Conservation (phyloP, 768 basidiomycete species). For the Tephrocybe sp. region DNA sequence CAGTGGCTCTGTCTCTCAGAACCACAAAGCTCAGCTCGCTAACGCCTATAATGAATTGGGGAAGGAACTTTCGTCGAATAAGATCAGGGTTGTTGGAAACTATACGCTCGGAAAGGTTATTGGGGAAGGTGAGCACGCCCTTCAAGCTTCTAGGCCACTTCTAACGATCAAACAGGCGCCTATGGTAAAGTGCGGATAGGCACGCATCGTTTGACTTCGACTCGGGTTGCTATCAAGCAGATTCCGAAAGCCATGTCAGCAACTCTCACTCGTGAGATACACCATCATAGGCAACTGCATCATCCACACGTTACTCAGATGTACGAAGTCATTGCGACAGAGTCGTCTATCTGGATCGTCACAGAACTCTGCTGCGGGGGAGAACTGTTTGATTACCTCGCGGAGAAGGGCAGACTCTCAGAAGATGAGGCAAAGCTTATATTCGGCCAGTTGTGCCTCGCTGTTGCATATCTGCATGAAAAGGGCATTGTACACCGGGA, state of each 20-base stretch:
- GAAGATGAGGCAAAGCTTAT: slow-evolving; percentile 82
- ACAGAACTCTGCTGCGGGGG: slow-evolving; percentile 96
- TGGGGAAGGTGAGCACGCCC: slow-evolving; percentile 73
- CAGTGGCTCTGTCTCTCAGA: slow-evolving; percentile 61
- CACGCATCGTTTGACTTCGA: slow-evolving; percentile 87
- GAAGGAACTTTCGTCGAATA: slow-evolving; percentile 89
- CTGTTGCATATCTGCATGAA: slow-evolving; percentile 88
- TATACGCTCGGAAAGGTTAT: slow-evolving; percentile 93
- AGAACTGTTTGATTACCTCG: slow-evolving; percentile 97
- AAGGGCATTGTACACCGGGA: slow-evolving; percentile 96
- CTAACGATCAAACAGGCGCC: slow-evolving; percentile 54
- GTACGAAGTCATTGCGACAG: slow-evolving; percentile 97
- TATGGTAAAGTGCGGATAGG: slow-evolving; percentile 96
- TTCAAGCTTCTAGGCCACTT: slow-evolving; percentile 8
- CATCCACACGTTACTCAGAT: slow-evolving; percentile 95
- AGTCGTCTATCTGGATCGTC: slow-evolving; percentile 93
- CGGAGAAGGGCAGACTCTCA: slow-evolving; percentile 84
- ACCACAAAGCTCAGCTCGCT: slow-evolving; percentile 85
- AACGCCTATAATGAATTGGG: slow-evolving; percentile 97
- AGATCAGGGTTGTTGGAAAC: slow-evolving; percentile 89
- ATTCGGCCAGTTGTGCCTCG: slow-evolving; percentile 96
- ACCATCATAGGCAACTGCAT: slow-evolving; percentile 95
- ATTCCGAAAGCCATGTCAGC: slow-evolving; percentile 93
- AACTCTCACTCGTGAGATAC: slow-evolving; percentile 92
- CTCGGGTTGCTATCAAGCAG: slow-evolving; percentile 95